Evolutionary conservation across 805 yeast genomes (phyloP).

Genomic region (Metschnikowia noctiluminum): DNA sequence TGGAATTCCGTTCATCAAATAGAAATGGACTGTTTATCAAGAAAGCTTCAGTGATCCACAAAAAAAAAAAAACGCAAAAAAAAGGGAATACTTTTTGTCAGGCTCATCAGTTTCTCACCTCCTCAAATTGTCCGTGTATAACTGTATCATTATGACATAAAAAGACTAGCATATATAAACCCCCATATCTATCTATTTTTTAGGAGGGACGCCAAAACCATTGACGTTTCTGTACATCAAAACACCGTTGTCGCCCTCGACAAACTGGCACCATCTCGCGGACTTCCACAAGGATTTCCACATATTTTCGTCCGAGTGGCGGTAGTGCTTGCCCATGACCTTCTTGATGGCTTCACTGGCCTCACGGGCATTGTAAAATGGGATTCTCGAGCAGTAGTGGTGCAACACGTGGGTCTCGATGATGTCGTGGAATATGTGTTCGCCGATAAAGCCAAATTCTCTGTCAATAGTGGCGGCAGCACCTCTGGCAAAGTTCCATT

Average conservation of each 20-base stretch:
- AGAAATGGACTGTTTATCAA: background rate
- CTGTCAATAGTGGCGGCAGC: constrained; percentile 89
- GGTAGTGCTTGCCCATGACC: constrained; percentile 83
- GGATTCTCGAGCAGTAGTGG: constrained; percentile 80
- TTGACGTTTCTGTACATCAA: constrained; percentile 63
- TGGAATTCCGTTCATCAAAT: constrained; percentile 57
- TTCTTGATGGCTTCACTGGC: constrained; percentile 75
- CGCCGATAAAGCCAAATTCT: constrained; percentile 76
- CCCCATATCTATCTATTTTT: constrained; percentile 7
- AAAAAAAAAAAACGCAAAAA: no score
- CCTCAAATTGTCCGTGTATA: no score
- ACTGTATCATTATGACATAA: no score
- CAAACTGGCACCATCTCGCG: constrained; percentile 66
- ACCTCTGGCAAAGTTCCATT: constrained; percentile 86
- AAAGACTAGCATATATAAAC: background rate
- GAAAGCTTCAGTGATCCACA: no score
- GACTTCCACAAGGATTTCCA: constrained; percentile 62
- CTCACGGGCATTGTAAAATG: constrained; percentile 82
- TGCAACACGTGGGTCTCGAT: constrained; percentile 89
- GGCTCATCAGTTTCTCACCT: no score
- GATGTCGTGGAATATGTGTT: constrained; percentile 79
- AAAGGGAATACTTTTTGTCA: no score
- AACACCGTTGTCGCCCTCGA: constrained; percentile 62
- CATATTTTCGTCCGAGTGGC: constrained; percentile 66
- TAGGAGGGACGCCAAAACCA: constrained; percentile 25